Evolutionary conservation across 2,329 filamentous ascomycete species (phyloP), one percentile per base, ranked within the genome.

Genomic region (Colletotrichum somersetense): DNA sequence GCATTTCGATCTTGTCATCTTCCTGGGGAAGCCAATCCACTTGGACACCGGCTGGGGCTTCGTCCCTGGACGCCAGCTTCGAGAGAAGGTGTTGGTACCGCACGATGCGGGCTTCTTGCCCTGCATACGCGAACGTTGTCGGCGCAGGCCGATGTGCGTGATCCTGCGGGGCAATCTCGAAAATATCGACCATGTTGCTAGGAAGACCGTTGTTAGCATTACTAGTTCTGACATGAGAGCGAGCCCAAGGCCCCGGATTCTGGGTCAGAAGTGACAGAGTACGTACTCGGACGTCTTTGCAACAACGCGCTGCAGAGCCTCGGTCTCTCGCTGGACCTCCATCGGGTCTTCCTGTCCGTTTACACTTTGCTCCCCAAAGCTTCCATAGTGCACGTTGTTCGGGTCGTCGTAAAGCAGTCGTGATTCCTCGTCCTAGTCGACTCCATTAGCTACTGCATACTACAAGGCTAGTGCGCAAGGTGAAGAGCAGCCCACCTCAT

Each of bases 131-230:
- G 65, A 87, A 88, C 1, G 82, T 82, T 20, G 81, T 77, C 75
- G 76, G 79, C 72, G 72, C 78, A 71, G 74, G 81, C 76, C 75
- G 83, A 76, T 73, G 78, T 62, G 78, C 76, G 44, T 81, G 79
- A 71, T 85, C 85, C 70, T 87, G 85, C 30, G 89, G 88, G 46
- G 87, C 86, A 77, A 91, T 90, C 74, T 91, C 89, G 80, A 91
- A 91, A 58, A 92, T 89, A 77, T 92, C 90, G 72, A 92, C 89
- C 81, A 92, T 88, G 76, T 91, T 91, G 77, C 90, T 92, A 77
- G 68, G 65, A 64, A 72, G 53, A 52, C 58, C 56, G 57, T 65
- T 55, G 72, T 76, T 73, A 76, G 74, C 66, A 55, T 40, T 53
- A 52, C 71, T 46, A 42, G 70, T 42, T 48, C 58, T 46, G 66